Conservation (phyloP, 1,284 basidiomycete genomes). For the Singerocomus inundabilis region DNA sequence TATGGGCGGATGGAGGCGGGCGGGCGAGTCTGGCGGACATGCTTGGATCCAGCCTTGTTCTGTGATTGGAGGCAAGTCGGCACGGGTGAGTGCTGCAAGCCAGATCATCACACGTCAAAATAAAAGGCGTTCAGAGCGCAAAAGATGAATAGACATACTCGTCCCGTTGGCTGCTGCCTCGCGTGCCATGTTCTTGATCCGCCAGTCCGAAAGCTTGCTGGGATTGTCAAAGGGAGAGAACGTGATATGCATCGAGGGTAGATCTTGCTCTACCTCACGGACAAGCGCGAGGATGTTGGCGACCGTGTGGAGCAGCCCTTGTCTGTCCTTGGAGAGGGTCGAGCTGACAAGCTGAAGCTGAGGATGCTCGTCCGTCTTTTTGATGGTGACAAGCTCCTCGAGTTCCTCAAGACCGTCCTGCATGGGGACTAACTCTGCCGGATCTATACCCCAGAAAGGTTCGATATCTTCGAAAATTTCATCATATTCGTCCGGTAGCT, state of each 20-base stretch:
- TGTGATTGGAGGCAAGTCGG: conserved; percentile 23
- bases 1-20: conserved; percentile 11
- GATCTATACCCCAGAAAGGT: conserved; percentile 55
- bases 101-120: background rate
- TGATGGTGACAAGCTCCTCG: conserved; percentile 10
- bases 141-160: conserved; percentile 22
- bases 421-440: conserved; percentile 40
- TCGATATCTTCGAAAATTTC: conserved; percentile 53
- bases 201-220: conserved; percentile 27
- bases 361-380: conserved; percentile 8
- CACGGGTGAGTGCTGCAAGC: conserved; percentile 24
- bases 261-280: conserved; percentile 19
- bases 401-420: conserved; percentile 38
- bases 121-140: background rate
- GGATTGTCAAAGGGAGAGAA: conserved; percentile 35
- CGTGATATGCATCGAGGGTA: conserved; percentile 32
- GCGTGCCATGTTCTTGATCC: conserved; percentile 22
- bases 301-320: background rate
- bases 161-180: conserved; percentile 29
- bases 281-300: conserved; percentile 19
- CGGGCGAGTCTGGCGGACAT: conserved; percentile 25
- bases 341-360: conserved; percentile 15
- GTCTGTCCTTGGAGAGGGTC: conserved; percentile 6
- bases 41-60: conserved; percentile 24
- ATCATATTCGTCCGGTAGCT: conserved; percentile 59